phyloP scores from a whole-genome alignment of 2,329 filamentous ascomycete genomes.

The Diaporthe sp. region DNA sequence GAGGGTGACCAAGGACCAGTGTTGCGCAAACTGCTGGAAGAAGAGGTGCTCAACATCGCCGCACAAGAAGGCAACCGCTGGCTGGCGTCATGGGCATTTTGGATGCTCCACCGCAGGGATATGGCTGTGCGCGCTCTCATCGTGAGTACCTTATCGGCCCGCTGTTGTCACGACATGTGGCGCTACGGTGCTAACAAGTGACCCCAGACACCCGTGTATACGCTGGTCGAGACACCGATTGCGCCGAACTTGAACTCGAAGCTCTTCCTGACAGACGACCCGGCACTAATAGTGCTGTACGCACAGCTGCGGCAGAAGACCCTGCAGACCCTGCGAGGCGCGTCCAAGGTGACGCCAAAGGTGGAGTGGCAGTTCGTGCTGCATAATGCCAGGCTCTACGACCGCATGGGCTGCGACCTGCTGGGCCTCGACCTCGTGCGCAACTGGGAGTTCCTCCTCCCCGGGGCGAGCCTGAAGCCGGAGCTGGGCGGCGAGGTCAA shows the following conservation, averaged over 20 bases:
- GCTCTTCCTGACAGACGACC: conserved; percentile 90
- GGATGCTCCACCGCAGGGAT: conserved; percentile 86
- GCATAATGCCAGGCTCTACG: conserved; percentile 86
- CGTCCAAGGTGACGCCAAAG: conserved; percentile 81
- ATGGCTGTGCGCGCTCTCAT: conserved; percentile 88
- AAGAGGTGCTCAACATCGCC: conserved; percentile 83
- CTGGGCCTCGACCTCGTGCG: conserved; percentile 87
- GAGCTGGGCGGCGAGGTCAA: conserved; percentile 67
- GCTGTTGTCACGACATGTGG: not conserved
- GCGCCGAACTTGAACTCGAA: conserved; percentile 80
- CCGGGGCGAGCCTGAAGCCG: conserved; percentile 49
- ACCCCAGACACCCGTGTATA: conserved; percentile 82
- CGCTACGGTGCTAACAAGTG: not conserved
- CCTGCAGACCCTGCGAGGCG: conserved; percentile 86
- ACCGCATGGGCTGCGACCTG: conserved; percentile 93
- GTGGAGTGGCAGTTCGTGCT: conserved; percentile 92
- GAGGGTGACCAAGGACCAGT: conserved; percentile 86
- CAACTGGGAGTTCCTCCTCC: conserved; percentile 85
- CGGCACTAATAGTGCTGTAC: conserved; percentile 89
- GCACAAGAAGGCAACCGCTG: conserved; percentile 88
- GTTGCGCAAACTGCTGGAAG: conserved; percentile 79
- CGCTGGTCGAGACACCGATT: conserved; percentile 77
- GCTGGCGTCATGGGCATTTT: conserved; percentile 96
- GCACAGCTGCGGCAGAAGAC: conserved; percentile 86
- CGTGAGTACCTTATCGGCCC: conserved; percentile 61